A percentile compares a stretch with the other conserved stretches of the same genome.
phyloP scores from a whole-genome alignment of 2,329 filamentous ascomycete species.

The Aspergillus sp. region DNA sequence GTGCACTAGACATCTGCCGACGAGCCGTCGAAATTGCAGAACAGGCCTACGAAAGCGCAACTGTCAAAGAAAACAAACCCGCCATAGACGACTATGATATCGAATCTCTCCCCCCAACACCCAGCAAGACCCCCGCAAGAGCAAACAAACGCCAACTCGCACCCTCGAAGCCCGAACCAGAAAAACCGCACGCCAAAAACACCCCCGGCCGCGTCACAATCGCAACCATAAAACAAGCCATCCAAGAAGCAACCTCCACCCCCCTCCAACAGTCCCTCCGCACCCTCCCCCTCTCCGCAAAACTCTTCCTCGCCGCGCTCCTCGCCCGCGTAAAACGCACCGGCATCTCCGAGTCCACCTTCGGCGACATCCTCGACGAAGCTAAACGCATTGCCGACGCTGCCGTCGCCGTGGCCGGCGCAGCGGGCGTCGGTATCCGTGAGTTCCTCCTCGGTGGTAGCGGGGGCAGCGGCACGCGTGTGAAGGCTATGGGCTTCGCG shows the following conservation, averaged over 20 bases:
- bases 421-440: conserved; percentile 51
- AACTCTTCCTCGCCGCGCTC: conserved; percentile 78
- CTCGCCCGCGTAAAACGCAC: conserved; percentile 72
- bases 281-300: conserved; percentile 70
- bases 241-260: conserved; percentile 88
- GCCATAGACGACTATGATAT: conserved; percentile 24
- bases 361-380: conserved; percentile 87
- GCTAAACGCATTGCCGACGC: conserved; percentile 58
- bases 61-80: conserved; percentile 10
- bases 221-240: conserved; percentile 85
- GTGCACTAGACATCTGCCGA: conserved; percentile 90
- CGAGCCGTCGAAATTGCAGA: conserved; percentile 94
- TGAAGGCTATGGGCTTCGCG: conserved; percentile 60
- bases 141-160: conserved; percentile 15
- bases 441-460: conserved; percentile 50
- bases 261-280: conserved; percentile 86
- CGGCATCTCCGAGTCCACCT: conserved; percentile 76
- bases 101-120: conserved; percentile 37
- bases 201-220: conserved; percentile 66
- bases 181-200: conserved; percentile 15
- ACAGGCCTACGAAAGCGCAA: conserved; percentile 50
- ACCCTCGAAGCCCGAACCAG: conserved; percentile 1
- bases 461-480: conserved; percentile 37
- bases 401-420: conserved; percentile 41
- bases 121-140: conserved; percentile 36